These are phyloP conservation scores for Fusarium dlaminii DNA, from an alignment of 2,329 filamentous ascomycete species.

Conservation along the genomic window DNA sequence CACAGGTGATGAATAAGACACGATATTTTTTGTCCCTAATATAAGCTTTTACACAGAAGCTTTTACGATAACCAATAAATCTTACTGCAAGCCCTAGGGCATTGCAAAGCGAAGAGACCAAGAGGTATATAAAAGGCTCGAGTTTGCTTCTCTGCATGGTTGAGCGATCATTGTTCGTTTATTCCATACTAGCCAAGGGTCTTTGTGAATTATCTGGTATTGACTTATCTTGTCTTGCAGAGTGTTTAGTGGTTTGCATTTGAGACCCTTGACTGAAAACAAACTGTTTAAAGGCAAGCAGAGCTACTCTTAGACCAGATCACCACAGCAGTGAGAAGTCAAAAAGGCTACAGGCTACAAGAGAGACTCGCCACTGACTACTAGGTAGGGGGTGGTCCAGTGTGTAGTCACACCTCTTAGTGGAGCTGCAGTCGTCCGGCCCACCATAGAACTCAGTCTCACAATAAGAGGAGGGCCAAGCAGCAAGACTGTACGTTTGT, in stretches of 20 bases:
- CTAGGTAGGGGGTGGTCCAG: no score
- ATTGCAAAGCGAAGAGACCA: no score
- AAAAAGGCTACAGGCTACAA: no score
- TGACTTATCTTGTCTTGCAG: not conserved
- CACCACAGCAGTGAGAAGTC: accelerated
- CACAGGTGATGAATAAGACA: no score
- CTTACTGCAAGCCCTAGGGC: no score
- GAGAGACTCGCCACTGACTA: no score
- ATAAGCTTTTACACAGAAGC: no score
- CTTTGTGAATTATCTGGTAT: not conserved
- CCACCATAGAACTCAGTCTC: not conserved
- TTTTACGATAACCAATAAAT: no score
- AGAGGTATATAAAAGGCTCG: no score
- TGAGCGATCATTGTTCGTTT: not conserved
- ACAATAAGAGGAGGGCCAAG: not conserved
- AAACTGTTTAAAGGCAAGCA: not conserved
- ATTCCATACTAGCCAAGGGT: accelerated
- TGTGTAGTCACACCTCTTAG: not conserved
- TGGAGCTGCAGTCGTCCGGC: not conserved
- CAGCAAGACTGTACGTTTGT: not conserved
- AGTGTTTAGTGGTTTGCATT: not conserved
- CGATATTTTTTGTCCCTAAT: no score
- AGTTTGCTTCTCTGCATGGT: no score
- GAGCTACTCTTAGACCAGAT: not conserved
- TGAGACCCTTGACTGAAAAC: not conserved